Evolutionary conservation across 2,329 filamentous ascomycete species (phyloP).

Genomic region (Triangularia setosa): DNA sequence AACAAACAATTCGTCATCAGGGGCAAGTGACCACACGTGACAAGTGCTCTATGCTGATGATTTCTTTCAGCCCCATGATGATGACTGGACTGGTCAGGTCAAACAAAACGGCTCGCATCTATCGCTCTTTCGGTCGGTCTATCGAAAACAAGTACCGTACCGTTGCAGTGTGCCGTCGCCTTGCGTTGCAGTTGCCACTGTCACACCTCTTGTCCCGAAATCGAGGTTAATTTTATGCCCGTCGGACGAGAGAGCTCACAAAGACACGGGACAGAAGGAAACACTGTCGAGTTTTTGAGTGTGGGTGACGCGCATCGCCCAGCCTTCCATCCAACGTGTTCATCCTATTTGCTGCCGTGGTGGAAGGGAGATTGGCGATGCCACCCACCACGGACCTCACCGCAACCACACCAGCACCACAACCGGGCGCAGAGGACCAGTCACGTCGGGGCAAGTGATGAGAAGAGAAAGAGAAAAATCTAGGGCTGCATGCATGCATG

Average conservation of each 20-base stretch:
- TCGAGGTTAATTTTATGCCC: neutral
- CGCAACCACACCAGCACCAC: neutral
- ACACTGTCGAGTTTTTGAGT: too few species aligned
- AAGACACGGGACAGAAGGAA: neutral
- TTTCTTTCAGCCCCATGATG: neutral
- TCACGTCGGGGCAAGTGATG: neutral
- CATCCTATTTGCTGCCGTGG: neutral
- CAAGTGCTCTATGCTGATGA: neutral
- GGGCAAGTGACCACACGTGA: neutral
- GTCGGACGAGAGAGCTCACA: neutral
- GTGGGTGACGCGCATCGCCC: neutral
- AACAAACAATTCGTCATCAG: neutral
- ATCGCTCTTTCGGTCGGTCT: neutral
- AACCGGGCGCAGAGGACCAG: neutral
- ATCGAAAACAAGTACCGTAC: neutral
- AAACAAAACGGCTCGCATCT: neutral
- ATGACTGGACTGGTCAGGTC: neutral
- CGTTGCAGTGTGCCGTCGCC: neutral
- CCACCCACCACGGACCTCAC: neutral
- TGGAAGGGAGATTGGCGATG: neutral
- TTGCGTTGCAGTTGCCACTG: neutral
- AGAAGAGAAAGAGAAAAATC: neutral
- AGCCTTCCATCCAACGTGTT: neutral
- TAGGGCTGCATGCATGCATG: neutral
- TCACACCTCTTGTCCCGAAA: neutral